Evolutionary conservation across 1,139 yeast genomes (phyloP).

Genomic region (Hyphopichia buzzinii): DNA sequence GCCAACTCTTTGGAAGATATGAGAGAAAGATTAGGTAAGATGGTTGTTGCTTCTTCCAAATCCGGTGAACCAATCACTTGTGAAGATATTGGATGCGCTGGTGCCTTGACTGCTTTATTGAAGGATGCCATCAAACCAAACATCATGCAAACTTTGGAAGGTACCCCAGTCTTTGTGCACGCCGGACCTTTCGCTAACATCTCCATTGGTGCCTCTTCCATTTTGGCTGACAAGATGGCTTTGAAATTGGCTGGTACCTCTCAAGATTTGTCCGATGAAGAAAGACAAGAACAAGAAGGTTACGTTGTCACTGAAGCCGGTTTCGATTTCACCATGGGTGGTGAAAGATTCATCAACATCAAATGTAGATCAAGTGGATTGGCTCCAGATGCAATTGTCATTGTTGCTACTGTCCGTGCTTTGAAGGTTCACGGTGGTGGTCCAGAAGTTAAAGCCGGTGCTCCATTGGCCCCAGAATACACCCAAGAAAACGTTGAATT

Average conservation of each 20-base stretch:
- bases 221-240: constrained; percentile 93
- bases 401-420: constrained; percentile 97
- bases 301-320: constrained; percentile 98
- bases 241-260: constrained; percentile 83
- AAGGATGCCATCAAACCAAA: constrained; percentile 98
- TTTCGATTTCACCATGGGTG: constrained; percentile 99
- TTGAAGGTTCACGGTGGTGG: constrained; percentile 98
- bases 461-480: constrained; percentile 84
- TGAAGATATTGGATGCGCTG: constrained; percentile 96
- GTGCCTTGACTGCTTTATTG: constrained; percentile 92
- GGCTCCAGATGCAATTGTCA: constrained; percentile 86
- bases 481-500: constrained; percentile 82
- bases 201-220: constrained; percentile 94
- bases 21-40: constrained; percentile 86
- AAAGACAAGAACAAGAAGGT: constrained; percentile 67
- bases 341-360: constrained; percentile 95
- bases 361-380: constrained; percentile 93
- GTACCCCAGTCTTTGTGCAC: constrained; percentile 96
- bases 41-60: constrained; percentile 84
- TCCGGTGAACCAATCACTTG: constrained; percentile 90
- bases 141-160: constrained; percentile 96
- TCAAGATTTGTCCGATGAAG: constrained; percentile 45
- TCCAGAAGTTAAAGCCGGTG: constrained; percentile 96
- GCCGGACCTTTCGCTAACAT: constrained; percentile 99
- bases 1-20: constrained; percentile 78